These are phyloP conservation scores for Rhododendron griersonianum DNA, from an alignment of 148 eudicot genomes.

Conservation along the genomic window DNA sequence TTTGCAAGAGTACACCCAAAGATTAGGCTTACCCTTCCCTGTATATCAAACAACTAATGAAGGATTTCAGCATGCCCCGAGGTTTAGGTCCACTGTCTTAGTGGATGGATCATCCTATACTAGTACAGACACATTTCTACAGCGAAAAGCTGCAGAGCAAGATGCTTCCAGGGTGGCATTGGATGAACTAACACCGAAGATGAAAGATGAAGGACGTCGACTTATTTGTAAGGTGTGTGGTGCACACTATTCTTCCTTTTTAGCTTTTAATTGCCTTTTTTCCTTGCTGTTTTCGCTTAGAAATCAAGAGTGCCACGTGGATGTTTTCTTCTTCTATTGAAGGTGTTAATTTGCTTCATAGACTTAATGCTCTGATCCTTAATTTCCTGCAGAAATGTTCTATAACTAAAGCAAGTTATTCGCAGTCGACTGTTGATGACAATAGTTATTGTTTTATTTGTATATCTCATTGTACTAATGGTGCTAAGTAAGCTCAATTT, in stretches of 20 bases:
- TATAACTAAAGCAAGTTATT: neutral
- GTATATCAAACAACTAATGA: conserved; percentile 34
- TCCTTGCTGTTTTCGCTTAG: neutral
- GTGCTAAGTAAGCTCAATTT: neutral
- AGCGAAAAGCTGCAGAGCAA: conserved; percentile 52
- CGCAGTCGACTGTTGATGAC: neutral
- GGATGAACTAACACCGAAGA: conserved; percentile 22
- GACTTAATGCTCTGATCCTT: neutral
- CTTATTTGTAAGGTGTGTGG: conserved; percentile 35
- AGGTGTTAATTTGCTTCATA: neutral
- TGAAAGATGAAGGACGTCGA: conserved; percentile 28
- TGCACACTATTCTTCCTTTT: neutral
- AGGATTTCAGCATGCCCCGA: conserved; percentile 27
- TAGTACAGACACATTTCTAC: conserved; percentile 20
- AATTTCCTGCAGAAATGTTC: neutral
- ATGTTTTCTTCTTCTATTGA: neutral
- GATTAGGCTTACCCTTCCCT: conserved; percentile 32
- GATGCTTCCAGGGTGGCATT: conserved; percentile 57
- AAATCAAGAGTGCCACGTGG: neutral
- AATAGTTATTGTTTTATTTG: neutral
- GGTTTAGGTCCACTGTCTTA: conserved; percentile 40
- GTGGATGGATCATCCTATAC: conserved; percentile 46
- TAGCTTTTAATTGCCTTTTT: neutral
- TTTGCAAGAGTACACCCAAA: conserved; percentile 32
- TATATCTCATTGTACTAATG: neutral